A percentile compares a stretch with the other conserved stretches of the same genome.
These are phyloP conservation scores for Nannochloris sp. DNA, from an alignment of 139 green algal genomes.

Conservation along the genomic window DNA sequence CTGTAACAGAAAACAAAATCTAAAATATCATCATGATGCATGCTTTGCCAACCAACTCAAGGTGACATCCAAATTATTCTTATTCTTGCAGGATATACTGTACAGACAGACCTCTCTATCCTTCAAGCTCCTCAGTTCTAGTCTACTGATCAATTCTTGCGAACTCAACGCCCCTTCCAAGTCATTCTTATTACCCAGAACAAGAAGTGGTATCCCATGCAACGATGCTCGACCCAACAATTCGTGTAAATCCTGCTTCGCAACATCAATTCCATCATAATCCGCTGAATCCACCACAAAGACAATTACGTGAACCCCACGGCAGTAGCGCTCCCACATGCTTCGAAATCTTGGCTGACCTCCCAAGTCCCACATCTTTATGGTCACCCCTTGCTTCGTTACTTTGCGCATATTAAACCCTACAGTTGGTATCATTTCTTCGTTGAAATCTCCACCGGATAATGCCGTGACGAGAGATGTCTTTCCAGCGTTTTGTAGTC, in stretches of 20 bases:
- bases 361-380: constrained; percentile 98
- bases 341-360: constrained; percentile 89
- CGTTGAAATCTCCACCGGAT: constrained; percentile 75
- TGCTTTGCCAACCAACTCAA: constrained; percentile 90
- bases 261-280: constrained; percentile 58
- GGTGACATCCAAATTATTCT: constrained; percentile 89
- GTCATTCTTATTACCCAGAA: constrained; percentile 99
- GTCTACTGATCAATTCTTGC: constrained; percentile 58
- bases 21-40: constrained; percentile 44
- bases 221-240: constrained; percentile 63
- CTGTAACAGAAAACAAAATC: background rate
- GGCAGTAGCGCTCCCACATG: constrained; percentile 98
- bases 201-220: constrained; percentile 82
- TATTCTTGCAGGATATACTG: constrained; percentile 87
- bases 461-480: constrained; percentile 93
- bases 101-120: constrained; percentile 87
- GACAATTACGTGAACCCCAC: constrained; percentile 92
- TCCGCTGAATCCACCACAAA: constrained; percentile 95
- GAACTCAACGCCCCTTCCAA: constrained; percentile 65
- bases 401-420: constrained; percentile 99
- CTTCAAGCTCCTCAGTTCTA: constrained; percentile 59
- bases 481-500: constrained; percentile 95
- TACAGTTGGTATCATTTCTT: constrained; percentile 92
- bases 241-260: constrained; percentile 51
- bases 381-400: constrained; percentile 85